Conservation (phyloP, 75 land plant species). For the Picea glauca region DNA sequence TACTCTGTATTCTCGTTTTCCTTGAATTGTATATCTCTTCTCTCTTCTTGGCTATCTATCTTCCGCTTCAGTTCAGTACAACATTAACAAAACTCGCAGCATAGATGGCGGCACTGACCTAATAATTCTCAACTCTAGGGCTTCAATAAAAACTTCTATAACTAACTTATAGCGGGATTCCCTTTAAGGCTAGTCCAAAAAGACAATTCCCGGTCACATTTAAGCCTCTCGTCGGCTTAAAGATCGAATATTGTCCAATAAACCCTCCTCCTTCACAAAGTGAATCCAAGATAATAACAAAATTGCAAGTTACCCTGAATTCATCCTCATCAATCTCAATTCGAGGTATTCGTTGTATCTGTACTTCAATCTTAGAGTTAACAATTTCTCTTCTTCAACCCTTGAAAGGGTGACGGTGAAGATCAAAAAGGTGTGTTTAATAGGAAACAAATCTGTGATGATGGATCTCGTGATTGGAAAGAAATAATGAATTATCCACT, state of each 20-base stretch:
- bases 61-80: not conserved
- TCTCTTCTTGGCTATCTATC: not conserved
- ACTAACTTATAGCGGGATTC: not conserved
- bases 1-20: not conserved
- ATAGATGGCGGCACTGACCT: not conserved
- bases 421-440: too few species aligned
- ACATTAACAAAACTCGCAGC: not conserved
- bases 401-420: too few species aligned
- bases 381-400: too few species aligned
- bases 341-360: too few species aligned
- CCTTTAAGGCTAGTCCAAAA: not conserved
- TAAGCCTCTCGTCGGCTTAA: not conserved
- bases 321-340: too few species aligned
- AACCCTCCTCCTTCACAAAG: too few species aligned
- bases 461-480: too few species aligned
- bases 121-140: not conserved
- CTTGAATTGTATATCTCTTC: not conserved
- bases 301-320: too few species aligned
- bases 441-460: too few species aligned
- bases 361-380: too few species aligned
- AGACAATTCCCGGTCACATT: not conserved
- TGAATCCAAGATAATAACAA: not conserved
- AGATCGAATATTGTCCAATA: not conserved
- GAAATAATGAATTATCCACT: too few species aligned
- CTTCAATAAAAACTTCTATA: not conserved